Conservation (phyloP, 2,329 filamentous ascomycete genomes). For the Colletotrichum tabaci region DNA sequence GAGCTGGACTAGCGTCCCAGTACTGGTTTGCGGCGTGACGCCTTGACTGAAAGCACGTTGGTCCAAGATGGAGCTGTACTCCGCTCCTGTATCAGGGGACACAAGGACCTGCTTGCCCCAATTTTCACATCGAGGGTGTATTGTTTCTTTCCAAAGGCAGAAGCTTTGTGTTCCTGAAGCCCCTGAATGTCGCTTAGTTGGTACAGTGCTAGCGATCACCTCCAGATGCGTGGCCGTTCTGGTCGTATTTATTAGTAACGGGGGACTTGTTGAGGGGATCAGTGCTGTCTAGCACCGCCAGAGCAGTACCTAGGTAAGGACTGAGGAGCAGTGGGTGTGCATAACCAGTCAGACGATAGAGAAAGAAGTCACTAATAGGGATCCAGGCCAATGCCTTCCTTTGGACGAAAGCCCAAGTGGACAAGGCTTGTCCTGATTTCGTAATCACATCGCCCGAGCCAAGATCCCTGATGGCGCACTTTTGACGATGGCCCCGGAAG, state of each 20-base stretch:
- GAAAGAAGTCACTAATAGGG: neutral
- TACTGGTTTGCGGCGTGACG: too few species aligned
- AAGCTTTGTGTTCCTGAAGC: neutral
- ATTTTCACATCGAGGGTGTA: too few species aligned
- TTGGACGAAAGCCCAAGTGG: too few species aligned
- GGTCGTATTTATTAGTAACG: slow-evolving; percentile 36
- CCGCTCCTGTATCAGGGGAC: too few species aligned
- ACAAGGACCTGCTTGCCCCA: too few species aligned
- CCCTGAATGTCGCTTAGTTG: too few species aligned
- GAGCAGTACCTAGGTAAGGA: neutral
- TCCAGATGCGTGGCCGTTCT: slow-evolving; percentile 39
- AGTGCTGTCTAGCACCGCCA: slow-evolving; percentile 3
- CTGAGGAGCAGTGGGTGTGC: neutral
- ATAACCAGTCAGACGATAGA: too few species aligned
- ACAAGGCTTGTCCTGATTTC: neutral
- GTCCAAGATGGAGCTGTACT: too few species aligned
- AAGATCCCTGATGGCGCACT: neutral
- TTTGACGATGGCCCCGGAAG: neutral
- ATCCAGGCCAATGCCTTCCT: too few species aligned
- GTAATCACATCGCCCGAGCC: neutral
- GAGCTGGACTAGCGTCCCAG: too few species aligned
- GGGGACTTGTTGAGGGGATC: neutral
- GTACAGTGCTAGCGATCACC: neutral
- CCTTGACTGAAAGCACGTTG: too few species aligned
- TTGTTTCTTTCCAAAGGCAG: too few species aligned